Conservation (phyloP, 257 asterid species). For the Buddleja alternifolia region DNA sequence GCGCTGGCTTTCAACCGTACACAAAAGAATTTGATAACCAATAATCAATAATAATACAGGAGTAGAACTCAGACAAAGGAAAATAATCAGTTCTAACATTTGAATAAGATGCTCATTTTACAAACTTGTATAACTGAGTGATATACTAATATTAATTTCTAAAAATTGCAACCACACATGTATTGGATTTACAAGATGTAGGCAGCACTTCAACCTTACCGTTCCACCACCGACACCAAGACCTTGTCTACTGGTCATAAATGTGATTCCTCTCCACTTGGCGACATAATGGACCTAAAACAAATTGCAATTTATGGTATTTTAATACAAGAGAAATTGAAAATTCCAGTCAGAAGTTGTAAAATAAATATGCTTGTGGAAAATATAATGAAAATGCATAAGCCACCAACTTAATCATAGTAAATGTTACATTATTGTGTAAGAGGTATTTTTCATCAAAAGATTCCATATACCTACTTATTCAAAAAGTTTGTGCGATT, state of each 20-base stretch:
- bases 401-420: neutral
- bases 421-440: too few relatives aligned
- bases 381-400: neutral
- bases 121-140: too few relatives aligned
- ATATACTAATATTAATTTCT: too few relatives aligned
- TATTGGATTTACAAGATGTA: too few relatives aligned
- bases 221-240: constrained; percentile 96
- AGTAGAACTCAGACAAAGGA: neutral
- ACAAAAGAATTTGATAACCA: neutral
- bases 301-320: constrained; percentile 8
- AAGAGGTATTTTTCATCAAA: too few relatives aligned
- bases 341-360: neutral
- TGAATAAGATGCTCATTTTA: constrained; percentile 9
- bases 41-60: neutral
- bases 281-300: constrained; percentile 93
- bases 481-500: too few relatives aligned
- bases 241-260: constrained; percentile 96
- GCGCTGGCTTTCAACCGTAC: neutral
- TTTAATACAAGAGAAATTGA: neutral
- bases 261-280: constrained; percentile 88
- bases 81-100: neutral
- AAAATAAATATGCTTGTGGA: neutral
- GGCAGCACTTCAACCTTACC: too few relatives aligned
- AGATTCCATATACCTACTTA: too few relatives aligned
- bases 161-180: too few relatives aligned